A percentile compares a stretch with the other conserved stretches of the same genome.
Evolutionary conservation across 257 asterid genomes (phyloP).

Genomic region (Nicotiana benthamiana): DNA sequence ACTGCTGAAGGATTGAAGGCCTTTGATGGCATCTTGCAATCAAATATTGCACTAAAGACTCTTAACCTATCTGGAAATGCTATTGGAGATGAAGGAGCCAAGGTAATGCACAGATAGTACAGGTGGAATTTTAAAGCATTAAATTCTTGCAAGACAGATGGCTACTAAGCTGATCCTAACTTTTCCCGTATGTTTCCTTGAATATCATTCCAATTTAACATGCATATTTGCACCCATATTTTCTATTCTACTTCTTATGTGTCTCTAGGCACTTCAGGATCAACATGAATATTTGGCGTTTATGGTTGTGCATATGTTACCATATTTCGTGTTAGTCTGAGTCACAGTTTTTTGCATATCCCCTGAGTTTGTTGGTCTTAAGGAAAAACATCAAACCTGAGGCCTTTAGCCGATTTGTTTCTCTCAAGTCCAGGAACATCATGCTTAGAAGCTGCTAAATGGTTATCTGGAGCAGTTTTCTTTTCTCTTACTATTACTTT

Average conservation of each 20-base stretch:
- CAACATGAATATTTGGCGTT: neutral
- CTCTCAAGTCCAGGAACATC: neutral
- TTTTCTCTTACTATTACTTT: neutral
- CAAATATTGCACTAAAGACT: slow-evolving; percentile 67
- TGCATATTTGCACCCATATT: neutral
- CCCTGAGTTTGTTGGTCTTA: neutral
- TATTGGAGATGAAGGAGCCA: slow-evolving; percentile 95
- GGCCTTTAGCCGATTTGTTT: neutral
- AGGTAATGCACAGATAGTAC: slow-evolving; percentile 37
- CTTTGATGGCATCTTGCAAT: slow-evolving; percentile 86
- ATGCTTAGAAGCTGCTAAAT: neutral
- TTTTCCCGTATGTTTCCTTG: neutral
- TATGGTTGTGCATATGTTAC: neutral
- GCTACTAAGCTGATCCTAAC: slow-evolving; percentile 2
- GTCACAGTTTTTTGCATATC: neutral
- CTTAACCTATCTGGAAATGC: slow-evolving; percentile 91
- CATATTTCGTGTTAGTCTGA: neutral
- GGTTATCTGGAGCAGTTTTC: neutral
- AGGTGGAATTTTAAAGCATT: slow-evolving; percentile 1
- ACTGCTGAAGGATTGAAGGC: slow-evolving; percentile 93
- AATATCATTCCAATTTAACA: neutral
- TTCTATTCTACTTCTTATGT: neutral
- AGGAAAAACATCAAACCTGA: neutral
- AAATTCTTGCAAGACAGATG: slow-evolving; percentile 14
- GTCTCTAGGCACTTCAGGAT: neutral